Conservation (phyloP, 1,139 yeast genomes). For the Saccharomycopsis crataegensis region DNA sequence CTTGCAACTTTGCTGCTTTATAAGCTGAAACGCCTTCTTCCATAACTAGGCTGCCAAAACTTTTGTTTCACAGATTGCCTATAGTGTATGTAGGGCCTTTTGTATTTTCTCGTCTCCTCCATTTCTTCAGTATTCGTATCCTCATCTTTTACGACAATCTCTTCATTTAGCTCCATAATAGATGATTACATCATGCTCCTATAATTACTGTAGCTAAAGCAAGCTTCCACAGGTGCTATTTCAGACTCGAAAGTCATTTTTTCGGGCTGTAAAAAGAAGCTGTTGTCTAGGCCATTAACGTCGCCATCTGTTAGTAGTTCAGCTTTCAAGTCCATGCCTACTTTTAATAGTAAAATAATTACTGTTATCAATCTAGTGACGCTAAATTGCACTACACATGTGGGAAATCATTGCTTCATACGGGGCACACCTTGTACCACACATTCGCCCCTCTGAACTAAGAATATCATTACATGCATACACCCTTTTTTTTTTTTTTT, state of each 20-base stretch:
- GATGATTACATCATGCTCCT: too few relatives aligned
- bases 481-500: too few relatives aligned
- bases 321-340: background rate
- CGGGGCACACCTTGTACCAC: too few relatives aligned
- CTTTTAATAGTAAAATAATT: too few relatives aligned
- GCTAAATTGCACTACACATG: too few relatives aligned
- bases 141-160: background rate
- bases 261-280: background rate
- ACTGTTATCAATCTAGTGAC: too few relatives aligned
- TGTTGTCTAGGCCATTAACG: background rate
- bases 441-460: too few relatives aligned
- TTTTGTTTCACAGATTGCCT: background rate
- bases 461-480: too few relatives aligned
- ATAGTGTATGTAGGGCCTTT: background rate
- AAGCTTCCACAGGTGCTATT: background rate
- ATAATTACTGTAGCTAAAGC: conserved; percentile 1
- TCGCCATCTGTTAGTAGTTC: background rate
- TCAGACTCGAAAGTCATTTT: background rate
- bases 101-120: background rate
- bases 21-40: background rate
- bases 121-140: background rate
- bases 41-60: background rate
- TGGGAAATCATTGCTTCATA: too few relatives aligned
- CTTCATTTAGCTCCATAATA: background rate
- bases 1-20: background rate